Percentiles rank a stretch among this genome's conserved stretches.
Evolutionary conservation across 78 protist species (phyloP).

Genomic region (Dictyostelium intermedium): DNA sequence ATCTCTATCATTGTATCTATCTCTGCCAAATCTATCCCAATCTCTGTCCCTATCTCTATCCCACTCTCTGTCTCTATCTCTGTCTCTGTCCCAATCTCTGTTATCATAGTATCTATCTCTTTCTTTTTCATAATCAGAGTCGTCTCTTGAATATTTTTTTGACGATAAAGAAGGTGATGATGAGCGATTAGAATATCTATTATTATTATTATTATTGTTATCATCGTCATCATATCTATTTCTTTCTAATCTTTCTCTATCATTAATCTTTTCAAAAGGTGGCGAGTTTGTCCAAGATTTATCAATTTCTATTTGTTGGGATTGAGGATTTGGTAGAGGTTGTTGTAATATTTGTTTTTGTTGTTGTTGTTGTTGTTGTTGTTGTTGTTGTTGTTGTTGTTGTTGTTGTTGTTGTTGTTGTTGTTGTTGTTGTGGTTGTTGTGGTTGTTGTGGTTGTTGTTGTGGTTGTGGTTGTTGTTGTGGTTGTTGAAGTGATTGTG

Average conservation of each 20-base stretch:
- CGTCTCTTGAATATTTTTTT: not conserved
- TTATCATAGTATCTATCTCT: not conserved
- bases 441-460: not conserved
- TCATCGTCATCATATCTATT: not conserved
- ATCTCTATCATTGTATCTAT: not conserved
- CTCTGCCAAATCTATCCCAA: not conserved
- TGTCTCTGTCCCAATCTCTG: not conserved
- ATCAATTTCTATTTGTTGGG: not conserved
- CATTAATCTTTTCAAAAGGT: not conserved
- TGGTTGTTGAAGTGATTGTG: not conserved
- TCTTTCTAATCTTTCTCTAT: not conserved
- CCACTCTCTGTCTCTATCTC: not conserved
- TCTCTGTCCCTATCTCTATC: not conserved
- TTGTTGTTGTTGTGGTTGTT: not conserved
- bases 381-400: too few species aligned
- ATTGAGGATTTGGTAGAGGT: too few species aligned
- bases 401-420: not conserved
- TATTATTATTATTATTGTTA: too few species aligned
- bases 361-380: too few species aligned
- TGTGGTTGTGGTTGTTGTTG: not conserved
- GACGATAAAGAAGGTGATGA: not conserved
- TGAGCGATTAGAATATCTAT: not conserved
- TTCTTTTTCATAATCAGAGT: not conserved
- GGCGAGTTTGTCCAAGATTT: not conserved
- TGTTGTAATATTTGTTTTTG: too few species aligned